A percentile compares a stretch with the other conserved stretches of the same genome.
phyloP scores from a whole-genome alignment of 2,329 filamentous ascomycete species.

The Hypoxylon sp. region DNA sequence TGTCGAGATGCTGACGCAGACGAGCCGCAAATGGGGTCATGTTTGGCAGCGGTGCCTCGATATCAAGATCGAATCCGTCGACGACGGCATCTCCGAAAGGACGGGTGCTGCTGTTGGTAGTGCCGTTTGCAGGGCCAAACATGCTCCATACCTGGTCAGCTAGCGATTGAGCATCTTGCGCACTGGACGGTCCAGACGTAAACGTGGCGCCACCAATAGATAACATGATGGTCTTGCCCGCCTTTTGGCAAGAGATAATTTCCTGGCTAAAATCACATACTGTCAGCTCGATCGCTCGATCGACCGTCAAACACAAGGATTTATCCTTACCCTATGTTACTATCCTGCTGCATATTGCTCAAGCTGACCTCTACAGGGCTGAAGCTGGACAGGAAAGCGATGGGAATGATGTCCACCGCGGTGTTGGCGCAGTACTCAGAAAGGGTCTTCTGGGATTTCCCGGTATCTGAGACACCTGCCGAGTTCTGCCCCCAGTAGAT shows the following conservation, averaged over 20 bases:
- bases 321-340: conserved; percentile 27
- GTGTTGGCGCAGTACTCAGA: conserved; percentile 66
- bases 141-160: conserved; percentile 75
- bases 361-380: conserved; percentile 68
- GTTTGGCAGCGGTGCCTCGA: conserved; percentile 69
- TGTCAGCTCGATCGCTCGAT: not conserved
- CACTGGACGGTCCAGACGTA: conserved; percentile 63
- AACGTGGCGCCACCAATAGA: conserved; percentile 77
- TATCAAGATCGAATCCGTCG: conserved; percentile 81
- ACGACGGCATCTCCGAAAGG: conserved; percentile 74
- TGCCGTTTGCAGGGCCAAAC: conserved; percentile 67
- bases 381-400: conserved; percentile 71
- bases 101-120: conserved; percentile 59
- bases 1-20: conserved; percentile 66
- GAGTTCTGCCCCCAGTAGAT: conserved; percentile 66
- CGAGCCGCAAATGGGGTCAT: conserved; percentile 69
- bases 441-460: conserved; percentile 62
- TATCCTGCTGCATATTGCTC: conserved; percentile 70
- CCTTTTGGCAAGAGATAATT: conserved; percentile 68
- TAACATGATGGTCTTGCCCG: conserved; percentile 76
- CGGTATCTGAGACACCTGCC: conserved; percentile 54
- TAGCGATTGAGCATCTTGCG: conserved; percentile 60
- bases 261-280: conserved; percentile 47
- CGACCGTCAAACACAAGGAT: not conserved
- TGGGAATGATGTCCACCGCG: conserved; percentile 66